Conservation (phyloP, 2,329 filamentous ascomycete genomes). For the Aspergillus proliferans region DNA sequence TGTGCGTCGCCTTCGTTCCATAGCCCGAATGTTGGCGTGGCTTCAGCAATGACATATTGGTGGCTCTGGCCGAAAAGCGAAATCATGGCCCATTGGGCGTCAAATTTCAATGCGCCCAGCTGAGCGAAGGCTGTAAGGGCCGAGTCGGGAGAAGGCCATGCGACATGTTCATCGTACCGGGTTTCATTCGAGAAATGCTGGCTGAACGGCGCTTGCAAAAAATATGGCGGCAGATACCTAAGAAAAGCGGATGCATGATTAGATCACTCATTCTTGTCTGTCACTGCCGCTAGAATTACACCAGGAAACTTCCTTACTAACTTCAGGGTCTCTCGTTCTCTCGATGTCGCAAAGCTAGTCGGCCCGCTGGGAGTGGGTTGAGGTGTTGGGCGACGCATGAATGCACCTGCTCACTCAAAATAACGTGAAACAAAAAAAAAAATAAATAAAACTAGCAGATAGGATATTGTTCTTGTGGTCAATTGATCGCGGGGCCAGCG, state of each 20-base stretch:
- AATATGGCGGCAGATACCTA: slow-evolving; percentile 5
- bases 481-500: no score
- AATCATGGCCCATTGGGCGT: slow-evolving; percentile 17
- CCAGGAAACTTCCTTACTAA: no score
- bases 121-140: slow-evolving; percentile 22
- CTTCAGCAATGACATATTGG: slow-evolving; percentile 23
- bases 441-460: no score
- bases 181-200: slow-evolving; percentile 3
- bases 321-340: no score
- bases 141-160: slow-evolving; percentile 9
- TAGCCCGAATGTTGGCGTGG: slow-evolving; percentile 16
- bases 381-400: no score
- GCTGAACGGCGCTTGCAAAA: neutral
- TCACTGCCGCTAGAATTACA: no score
- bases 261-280: no score
- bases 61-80: slow-evolving; percentile 20
- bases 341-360: no score
- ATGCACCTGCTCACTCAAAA: no score
- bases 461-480: no score
- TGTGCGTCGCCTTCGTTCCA: slow-evolving; percentile 4
- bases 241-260: neutral
- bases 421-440: no score
- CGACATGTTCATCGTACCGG: neutral
- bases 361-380: no score
- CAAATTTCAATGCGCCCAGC: slow-evolving; percentile 17